Conservation (phyloP, 257 asterid genomes). For the Echites panduratus region DNA sequence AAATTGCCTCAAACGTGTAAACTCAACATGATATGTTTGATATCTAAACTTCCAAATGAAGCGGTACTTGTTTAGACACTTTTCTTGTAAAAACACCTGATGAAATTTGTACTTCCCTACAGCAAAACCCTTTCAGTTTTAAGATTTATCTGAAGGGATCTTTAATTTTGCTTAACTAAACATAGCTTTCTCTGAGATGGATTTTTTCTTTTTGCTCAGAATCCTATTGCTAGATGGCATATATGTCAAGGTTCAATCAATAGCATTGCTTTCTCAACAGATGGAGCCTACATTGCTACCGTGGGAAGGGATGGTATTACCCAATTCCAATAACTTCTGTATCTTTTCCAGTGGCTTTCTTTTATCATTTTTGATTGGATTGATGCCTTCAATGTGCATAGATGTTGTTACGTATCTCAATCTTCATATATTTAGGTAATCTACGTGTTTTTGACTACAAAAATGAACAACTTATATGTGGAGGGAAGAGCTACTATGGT, state of each 20-base stretch:
- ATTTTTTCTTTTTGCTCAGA: conserved; percentile 46
- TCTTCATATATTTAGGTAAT: conserved; percentile 53
- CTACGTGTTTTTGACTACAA: conserved; percentile 89
- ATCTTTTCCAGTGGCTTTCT: conserved; percentile 5
- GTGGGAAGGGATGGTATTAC: conserved; percentile 86
- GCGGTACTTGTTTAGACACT: neutral
- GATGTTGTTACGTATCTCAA: conserved; percentile 11
- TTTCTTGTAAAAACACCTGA: neutral
- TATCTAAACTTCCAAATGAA: conserved; percentile 1
- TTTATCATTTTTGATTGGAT: neutral
- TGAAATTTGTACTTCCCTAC: neutral
- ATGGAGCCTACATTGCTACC: conserved; percentile 76
- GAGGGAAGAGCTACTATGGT: conserved; percentile 97
- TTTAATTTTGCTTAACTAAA: neutral
- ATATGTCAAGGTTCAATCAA: conserved; percentile 93
- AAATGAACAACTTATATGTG: conserved; percentile 80
- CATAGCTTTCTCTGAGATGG: neutral
- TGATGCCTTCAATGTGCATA: neutral
- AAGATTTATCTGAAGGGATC: neutral
- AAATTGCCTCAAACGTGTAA: neutral
- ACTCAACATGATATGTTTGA: neutral
- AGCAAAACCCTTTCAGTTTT: neutral
- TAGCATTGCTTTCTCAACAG: conserved; percentile 68
- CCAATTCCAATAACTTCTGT: conserved; percentile 20
- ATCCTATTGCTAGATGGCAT: conserved; percentile 98